phyloP scores from a whole-genome alignment of 1,284 basidiomycete species.

The Ustilago cynodontis region DNA sequence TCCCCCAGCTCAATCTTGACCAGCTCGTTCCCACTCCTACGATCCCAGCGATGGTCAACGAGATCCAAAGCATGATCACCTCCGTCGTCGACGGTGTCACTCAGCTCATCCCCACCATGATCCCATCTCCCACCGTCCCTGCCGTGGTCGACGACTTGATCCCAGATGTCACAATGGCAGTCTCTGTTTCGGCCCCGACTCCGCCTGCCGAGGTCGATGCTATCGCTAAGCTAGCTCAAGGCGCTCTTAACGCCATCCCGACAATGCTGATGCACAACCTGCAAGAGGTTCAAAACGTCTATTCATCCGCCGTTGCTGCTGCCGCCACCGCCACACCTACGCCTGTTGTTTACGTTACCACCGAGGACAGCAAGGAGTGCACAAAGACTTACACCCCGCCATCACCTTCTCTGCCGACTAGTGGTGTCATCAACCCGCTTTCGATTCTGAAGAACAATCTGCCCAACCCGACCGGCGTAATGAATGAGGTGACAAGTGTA shows the following conservation, averaged over 20 bases:
- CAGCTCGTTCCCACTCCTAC: constrained; percentile 26
- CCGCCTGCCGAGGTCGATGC: constrained; percentile 8
- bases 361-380: constrained; percentile 25
- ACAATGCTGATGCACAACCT: constrained; percentile 30
- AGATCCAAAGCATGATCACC: constrained; percentile 34
- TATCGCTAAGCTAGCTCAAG: constrained; percentile 15
- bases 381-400: constrained; percentile 28
- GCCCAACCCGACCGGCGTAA: constrained; percentile 23
- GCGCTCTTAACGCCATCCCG: constrained; percentile 32
- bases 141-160: constrained; percentile 5
- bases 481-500: constrained; percentile 31
- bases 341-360: constrained; percentile 14
- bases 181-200: constrained; percentile 13
- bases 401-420: constrained; percentile 11
- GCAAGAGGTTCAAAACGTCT: constrained; percentile 19
- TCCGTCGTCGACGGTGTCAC: constrained; percentile 35
- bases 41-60: constrained; percentile 14
- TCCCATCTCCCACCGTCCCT: constrained; percentile 26
- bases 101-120: constrained; percentile 35
- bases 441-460: constrained; percentile 25
- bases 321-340: constrained; percentile 16
- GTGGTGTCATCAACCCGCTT: constrained; percentile 38
- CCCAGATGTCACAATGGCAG: constrained; percentile 5
- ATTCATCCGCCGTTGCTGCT: constrained; percentile 17
- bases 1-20: constrained; percentile 26